These are phyloP conservation scores for Letharia columbiana DNA, from an alignment of 495 filamentous ascomycete species.

Conservation along the genomic window DNA sequence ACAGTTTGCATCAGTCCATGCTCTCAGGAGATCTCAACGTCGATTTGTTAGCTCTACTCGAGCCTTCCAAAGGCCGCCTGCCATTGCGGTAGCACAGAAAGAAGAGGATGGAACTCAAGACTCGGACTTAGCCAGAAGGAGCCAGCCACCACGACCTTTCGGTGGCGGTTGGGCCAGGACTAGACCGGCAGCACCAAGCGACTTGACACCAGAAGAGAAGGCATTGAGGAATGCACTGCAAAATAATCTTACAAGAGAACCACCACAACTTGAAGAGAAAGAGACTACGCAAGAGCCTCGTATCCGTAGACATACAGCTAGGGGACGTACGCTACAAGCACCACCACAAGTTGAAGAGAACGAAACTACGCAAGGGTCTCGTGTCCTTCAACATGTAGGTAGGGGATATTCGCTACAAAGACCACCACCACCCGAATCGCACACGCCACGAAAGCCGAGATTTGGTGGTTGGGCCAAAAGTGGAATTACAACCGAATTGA, in stretches of 20 bases:
- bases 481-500: not conserved
- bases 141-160: not conserved
- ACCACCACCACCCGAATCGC: not conserved
- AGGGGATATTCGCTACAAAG: not conserved
- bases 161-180: constrained; percentile 6
- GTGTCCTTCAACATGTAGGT: no score
- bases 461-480: constrained; percentile 7
- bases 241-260: not conserved
- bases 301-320: no score
- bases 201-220: constrained; percentile 10
- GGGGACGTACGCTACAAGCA: not conserved
- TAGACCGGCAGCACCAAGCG: not conserved
- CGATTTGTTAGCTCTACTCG: constrained; percentile 14
- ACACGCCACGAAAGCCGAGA: not conserved
- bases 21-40: constrained; percentile 11
- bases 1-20: constrained; percentile 11
- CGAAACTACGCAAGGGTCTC: no score
- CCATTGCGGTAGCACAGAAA: constrained; percentile 12
- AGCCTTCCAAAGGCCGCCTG: constrained; percentile 11
- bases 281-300: not conserved
- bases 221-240: constrained; percentile 6
- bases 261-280: not conserved
- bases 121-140: not conserved
- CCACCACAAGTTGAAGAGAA: no score
- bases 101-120: constrained; percentile 5